A percentile compares a stretch with the other conserved stretches of the same genome.
These are phyloP conservation scores for Fraxinus quadrangulata DNA, from an alignment of 257 asterid genomes.

Conservation along the genomic window DNA sequence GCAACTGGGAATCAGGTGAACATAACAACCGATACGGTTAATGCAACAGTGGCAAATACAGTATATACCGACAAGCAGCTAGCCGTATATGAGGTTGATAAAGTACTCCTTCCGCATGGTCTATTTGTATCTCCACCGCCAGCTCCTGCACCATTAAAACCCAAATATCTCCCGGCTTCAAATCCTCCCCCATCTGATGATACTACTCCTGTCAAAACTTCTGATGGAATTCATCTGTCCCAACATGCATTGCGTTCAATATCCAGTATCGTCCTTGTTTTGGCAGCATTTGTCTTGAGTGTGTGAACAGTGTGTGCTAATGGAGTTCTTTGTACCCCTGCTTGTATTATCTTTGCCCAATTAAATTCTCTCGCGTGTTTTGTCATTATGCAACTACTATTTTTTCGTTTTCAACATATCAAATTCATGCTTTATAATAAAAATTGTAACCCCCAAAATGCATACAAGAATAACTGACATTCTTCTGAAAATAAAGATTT, in stretches of 20 bases:
- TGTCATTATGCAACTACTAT: not conserved
- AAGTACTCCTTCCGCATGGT: constrained; percentile 49
- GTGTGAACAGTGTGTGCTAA: constrained; percentile 1
- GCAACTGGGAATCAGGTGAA: constrained; percentile 41
- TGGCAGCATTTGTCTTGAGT: constrained; percentile 22
- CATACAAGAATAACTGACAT: not conserved
- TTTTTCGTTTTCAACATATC: too few relatives aligned
- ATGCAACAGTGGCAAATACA: constrained; percentile 44
- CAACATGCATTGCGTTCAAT: constrained; percentile 16
- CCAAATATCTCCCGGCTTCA: constrained; percentile 26
- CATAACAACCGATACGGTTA: constrained; percentile 51
- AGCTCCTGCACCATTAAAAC: constrained; percentile 49
- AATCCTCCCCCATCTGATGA: constrained; percentile 8
- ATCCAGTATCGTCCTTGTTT: constrained; percentile 8
- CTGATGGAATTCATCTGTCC: constrained; percentile 24
- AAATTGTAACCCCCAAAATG: not conserved
- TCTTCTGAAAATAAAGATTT: too few relatives aligned
- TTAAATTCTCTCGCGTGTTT: not conserved
- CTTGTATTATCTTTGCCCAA: not conserved
- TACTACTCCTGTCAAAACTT: constrained; percentile 27
- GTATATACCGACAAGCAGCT: constrained; percentile 49
- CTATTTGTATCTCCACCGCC: constrained; percentile 51
- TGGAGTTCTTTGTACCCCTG: constrained; percentile 1
- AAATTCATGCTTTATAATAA: not conserved
- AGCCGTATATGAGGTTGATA: constrained; percentile 55